Conservation (phyloP, 306 rosid genomes). For the Phaseolus lunatus region DNA sequence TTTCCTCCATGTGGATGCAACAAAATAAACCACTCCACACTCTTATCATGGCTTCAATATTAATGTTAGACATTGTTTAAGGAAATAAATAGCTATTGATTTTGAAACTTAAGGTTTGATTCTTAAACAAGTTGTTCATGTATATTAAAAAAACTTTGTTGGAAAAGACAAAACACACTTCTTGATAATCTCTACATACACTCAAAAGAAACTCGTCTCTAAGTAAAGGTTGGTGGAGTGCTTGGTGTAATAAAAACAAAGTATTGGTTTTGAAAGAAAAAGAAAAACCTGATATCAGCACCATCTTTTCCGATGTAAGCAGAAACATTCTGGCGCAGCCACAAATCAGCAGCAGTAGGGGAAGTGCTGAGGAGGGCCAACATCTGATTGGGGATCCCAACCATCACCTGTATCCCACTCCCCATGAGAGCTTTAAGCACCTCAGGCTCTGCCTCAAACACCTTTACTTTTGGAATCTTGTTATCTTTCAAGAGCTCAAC, state of each 20-base stretch:
- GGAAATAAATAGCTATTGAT: not conserved
- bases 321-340: slow-evolving; percentile 81
- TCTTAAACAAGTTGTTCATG: not conserved
- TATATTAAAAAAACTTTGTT: not conserved
- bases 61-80: not conserved
- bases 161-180: not conserved
- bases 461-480: slow-evolving; percentile 72
- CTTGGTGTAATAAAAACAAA: too few relatives aligned
- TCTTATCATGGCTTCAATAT: not conserved
- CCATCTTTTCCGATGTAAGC: slow-evolving; percentile 66
- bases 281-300: slow-evolving; percentile 72
- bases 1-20: not conserved
- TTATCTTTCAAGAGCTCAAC: slow-evolving; percentile 71
- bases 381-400: slow-evolving; percentile 86
- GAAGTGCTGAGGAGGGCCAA: slow-evolving; percentile 67
- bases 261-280: not conserved
- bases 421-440: slow-evolving; percentile 66
- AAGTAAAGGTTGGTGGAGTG: too few relatives aligned
- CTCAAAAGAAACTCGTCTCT: too few relatives aligned
- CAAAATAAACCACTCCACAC: not conserved
- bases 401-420: slow-evolving; percentile 72
- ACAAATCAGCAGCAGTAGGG: slow-evolving; percentile 64
- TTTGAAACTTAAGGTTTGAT: not conserved
- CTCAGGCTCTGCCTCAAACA: slow-evolving; percentile 74
- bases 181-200: too few relatives aligned